Conservation (phyloP, 2,329 filamentous ascomycete genomes). For the Fusarium pseudoanthophilum region DNA sequence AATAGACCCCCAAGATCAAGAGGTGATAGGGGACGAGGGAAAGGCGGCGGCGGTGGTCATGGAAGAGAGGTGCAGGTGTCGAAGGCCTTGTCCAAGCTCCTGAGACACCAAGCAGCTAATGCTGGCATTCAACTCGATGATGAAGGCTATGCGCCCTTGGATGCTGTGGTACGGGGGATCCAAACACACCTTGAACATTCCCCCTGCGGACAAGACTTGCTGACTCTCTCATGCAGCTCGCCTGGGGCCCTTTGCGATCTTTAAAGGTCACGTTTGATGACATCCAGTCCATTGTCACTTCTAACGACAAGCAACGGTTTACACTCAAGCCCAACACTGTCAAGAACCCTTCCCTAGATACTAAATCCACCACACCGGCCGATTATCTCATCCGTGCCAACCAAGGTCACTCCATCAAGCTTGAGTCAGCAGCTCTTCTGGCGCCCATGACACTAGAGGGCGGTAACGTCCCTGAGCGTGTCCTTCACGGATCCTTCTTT, state of each 20-base stretch:
- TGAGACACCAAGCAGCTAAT: slow-evolving; percentile 66
- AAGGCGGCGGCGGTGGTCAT: slow-evolving; percentile 46
- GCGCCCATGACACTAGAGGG: slow-evolving; percentile 70
- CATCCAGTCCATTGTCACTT: slow-evolving; percentile 73
- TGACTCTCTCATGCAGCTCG: slow-evolving; percentile 53
- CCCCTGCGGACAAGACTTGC: neutral
- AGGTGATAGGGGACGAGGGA: slow-evolving; percentile 36
- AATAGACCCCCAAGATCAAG: slow-evolving; percentile 35
- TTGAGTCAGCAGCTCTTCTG: slow-evolving; percentile 77
- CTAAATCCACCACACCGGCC: slow-evolving; percentile 59
- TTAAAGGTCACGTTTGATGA: slow-evolving; percentile 81
- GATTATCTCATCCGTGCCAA: slow-evolving; percentile 93
- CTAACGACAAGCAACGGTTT: slow-evolving; percentile 93
- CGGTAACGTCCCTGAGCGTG: slow-evolving; percentile 69
- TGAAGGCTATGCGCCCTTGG: slow-evolving; percentile 68
- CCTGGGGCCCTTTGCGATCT: slow-evolving; percentile 69
- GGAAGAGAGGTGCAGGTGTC: slow-evolving; percentile 62
- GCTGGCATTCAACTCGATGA: slow-evolving; percentile 67
- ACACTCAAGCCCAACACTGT: slow-evolving; percentile 70
- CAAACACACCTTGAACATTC: neutral
- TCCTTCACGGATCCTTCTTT: slow-evolving; percentile 91
- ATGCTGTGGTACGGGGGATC: slow-evolving; percentile 60
- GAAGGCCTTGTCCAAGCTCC: slow-evolving; percentile 63
- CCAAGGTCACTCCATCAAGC: slow-evolving; percentile 88
- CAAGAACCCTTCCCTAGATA: slow-evolving; percentile 39